Percentiles rank a stretch among this genome's conserved stretches.
Evolutionary conservation across 2,329 filamentous ascomycete genomes (phyloP).

Genomic region (Emergomyces orientalis): DNA sequence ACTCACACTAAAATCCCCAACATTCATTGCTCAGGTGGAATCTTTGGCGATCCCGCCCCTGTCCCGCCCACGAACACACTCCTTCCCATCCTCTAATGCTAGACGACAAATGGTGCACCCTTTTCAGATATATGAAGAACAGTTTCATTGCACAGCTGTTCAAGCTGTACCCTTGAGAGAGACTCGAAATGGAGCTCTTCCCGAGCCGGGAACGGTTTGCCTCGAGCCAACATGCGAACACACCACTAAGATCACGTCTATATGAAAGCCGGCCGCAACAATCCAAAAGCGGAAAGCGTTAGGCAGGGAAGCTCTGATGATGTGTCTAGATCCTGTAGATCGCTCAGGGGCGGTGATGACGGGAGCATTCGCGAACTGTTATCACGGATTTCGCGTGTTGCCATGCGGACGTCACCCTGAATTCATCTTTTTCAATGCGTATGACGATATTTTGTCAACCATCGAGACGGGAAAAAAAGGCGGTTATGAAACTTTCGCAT

Average conservation of each 20-base stretch:
- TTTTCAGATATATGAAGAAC: conserved; percentile 14
- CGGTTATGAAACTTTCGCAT: too few species aligned
- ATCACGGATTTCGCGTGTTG: too few species aligned
- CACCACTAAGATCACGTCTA: background rate
- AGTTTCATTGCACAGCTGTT: too few species aligned
- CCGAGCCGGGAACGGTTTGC: conserved; percentile 22
- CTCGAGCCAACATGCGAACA: conserved; percentile 11
- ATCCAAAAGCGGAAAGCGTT: background rate
- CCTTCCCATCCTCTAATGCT: too few species aligned
- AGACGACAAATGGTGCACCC: conserved; percentile 4
- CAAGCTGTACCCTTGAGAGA: conserved; percentile 23
- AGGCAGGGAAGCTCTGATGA: background rate
- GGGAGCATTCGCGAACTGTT: too few species aligned
- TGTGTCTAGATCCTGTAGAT: background rate
- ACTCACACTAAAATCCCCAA: too few species aligned
- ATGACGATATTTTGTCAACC: too few species aligned
- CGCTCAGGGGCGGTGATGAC: too few species aligned
- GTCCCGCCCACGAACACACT: too few species aligned
- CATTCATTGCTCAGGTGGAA: background rate
- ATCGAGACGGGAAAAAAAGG: too few species aligned
- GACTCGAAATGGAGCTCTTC: conserved; percentile 28
- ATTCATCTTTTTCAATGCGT: too few species aligned
- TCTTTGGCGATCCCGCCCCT: background rate
- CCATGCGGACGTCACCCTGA: too few species aligned
- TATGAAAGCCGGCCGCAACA: background rate